A percentile compares a stretch with the other conserved stretches of the same genome.
These are phyloP conservation scores for Alternaria ventricosa DNA, from an alignment of 2,329 filamentous ascomycete species.

Conservation along the genomic window DNA sequence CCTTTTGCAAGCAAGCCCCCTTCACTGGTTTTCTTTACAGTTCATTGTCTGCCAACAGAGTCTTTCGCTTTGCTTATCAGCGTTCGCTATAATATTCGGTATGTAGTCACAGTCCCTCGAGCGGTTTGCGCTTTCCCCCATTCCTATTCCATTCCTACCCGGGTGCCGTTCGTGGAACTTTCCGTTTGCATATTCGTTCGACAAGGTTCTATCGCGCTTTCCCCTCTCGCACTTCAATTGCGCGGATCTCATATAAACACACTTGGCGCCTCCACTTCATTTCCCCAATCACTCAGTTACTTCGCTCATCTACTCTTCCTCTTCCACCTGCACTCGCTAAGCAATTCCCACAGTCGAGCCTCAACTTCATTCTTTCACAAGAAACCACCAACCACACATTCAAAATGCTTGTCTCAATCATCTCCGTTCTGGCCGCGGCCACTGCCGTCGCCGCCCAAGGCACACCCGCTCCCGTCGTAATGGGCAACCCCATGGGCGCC, in stretches of 20 bases:
- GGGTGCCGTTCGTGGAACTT: neutral
- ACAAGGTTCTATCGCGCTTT: conserved; percentile 3
- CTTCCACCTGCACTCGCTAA: conserved; percentile 15
- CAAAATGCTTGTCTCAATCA: conserved; percentile 42
- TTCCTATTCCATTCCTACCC: neutral
- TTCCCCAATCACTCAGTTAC: neutral
- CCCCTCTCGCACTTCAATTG: conserved; percentile 2
- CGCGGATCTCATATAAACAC: conserved; percentile 6
- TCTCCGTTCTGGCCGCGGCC: conserved; percentile 39
- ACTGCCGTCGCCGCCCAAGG: conserved; percentile 39
- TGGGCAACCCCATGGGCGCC: conserved; percentile 49
- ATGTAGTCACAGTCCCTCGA: neutral
- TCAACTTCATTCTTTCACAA: conserved; percentile 11
- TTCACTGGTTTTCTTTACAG: neutral
- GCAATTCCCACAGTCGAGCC: conserved; percentile 8
- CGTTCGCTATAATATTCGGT: conserved; percentile 8
- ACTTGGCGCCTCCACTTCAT: conserved; percentile 7
- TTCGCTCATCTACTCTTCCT: conserved; percentile 1
- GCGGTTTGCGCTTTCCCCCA: neutral
- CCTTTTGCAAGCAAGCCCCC: neutral
- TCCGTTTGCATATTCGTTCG: conserved; percentile 6
- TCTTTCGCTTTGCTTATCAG: neutral
- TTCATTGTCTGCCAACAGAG: neutral
- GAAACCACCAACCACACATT: conserved; percentile 13
- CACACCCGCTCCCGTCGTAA: conserved; percentile 42